Evolutionary conservation across 129 eudicot species (phyloP), one percentile per base, ranked within the genome.

Genomic region (Silybum marianum): DNA sequence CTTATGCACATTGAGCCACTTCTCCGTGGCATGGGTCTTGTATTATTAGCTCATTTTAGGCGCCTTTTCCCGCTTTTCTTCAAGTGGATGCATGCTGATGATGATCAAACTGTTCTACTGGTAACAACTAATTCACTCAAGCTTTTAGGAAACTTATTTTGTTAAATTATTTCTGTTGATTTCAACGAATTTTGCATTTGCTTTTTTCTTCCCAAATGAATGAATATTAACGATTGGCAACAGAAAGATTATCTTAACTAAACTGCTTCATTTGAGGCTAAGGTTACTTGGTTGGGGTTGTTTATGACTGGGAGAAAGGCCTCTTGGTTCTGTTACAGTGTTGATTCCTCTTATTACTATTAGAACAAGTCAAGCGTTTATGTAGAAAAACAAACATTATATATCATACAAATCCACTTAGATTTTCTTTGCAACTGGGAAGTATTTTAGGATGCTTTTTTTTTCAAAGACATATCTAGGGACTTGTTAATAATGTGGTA

Each of bases 81-180:
- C 74, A 85, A 86, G 80, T 96, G 99, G 99, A 79, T 96, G 89
- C 98, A 91, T 85, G 95, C 89, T 65, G 98, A 96, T 88, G 99
- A 93, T 75, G 97, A 96, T 62, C 88, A 87, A 80, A 87, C 89
- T 71, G 89, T 91, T 87, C 19, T 93, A 80, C 89, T 91, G 93
- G 99, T 95, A 87, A 82, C 86, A 78, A 14, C 10, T 72, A 23
- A 32, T 73, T 69, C 62, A 69, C 82, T 8, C 19, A 0, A 26
- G 76, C 23, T 28, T 69, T 68, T 39, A 36, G 39, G 63, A 51
- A 1, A 2, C 18, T n/a, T 51, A 13, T 48, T 48, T 8, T 51
- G 19, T 51, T 67, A 9, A 3, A 38, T 25, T 40, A 2, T 38
- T 38, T 38, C 69, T 24, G 42, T 66, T 2, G 26, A 69, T 66